Percentiles rank a stretch among this genome's conserved stretches.
phyloP scores from a whole-genome alignment of 208 protist species.

The Wallacemonas sp. region DNA sequence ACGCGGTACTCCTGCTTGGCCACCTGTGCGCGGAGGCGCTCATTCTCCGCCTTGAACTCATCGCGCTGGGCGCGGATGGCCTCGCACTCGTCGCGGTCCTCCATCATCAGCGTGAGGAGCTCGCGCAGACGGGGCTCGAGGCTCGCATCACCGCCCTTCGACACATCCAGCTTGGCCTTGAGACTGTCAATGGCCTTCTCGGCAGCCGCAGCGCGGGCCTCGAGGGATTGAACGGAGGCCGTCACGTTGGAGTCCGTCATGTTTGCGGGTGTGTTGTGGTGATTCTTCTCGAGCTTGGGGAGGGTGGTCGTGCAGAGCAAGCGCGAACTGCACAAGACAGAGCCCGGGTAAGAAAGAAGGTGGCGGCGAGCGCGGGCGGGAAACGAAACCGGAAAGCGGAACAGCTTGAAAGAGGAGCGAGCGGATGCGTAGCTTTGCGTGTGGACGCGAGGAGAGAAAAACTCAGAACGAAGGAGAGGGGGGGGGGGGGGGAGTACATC shows the following conservation, averaged over 20 bases:
- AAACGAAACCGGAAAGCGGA: background rate
- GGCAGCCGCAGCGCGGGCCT: constrained; percentile 48
- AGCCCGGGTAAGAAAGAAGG: background rate
- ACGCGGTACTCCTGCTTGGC: constrained; percentile 80
- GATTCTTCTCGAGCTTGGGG: constrained; percentile 6
- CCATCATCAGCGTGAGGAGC: constrained; percentile 60
- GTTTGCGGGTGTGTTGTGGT: background rate
- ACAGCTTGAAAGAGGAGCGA: constrained; percentile 3
- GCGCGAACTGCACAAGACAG: constrained; percentile 20
- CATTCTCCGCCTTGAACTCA: constrained; percentile 80
- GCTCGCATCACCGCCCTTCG: constrained; percentile 1
- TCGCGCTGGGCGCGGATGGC: constrained; percentile 73
- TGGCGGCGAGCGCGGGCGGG: background rate
- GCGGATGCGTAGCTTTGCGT: background rate
- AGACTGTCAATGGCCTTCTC: constrained; percentile 57
- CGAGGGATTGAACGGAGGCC: constrained; percentile 37
- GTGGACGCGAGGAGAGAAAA: constrained; percentile 7
- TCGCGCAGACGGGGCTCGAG: constrained; percentile 50
- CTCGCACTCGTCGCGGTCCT: constrained; percentile 81
- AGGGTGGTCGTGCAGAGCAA: background rate
- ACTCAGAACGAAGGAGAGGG: too few relatives aligned
- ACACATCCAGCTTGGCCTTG: constrained; percentile 29
- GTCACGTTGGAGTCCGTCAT: constrained; percentile 16
- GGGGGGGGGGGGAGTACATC: too few relatives aligned
- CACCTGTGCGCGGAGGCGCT: constrained; percentile 58